These are phyloP conservation scores for Trametopsis cervina DNA, from an alignment of 768 basidiomycete species.

Conservation along the genomic window DNA sequence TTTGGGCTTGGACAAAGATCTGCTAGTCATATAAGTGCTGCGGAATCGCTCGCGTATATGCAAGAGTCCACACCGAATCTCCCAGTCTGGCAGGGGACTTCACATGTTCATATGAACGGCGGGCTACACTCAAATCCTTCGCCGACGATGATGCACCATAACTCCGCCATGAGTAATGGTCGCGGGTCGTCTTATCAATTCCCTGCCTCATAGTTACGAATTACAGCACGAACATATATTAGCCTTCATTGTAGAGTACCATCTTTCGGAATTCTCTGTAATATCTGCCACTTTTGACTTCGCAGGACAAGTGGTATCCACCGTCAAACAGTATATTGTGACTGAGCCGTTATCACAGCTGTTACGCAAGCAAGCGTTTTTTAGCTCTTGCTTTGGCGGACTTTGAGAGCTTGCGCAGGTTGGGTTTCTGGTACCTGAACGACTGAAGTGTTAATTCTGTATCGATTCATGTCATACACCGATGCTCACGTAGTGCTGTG, in stretches of 20 bases:
- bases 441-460: too few species aligned
- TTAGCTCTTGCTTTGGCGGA: slow-evolving; percentile 50
- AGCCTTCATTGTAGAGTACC: not conserved
- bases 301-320: too few species aligned
- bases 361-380: slow-evolving; percentile 26
- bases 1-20: not conserved
- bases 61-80: slow-evolving; percentile 2
- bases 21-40: slow-evolving; percentile 9
- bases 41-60: slow-evolving; percentile 12
- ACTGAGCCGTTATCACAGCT: too few species aligned
- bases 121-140: not conserved
- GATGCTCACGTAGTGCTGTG: too few species aligned
- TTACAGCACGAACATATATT: not conserved
- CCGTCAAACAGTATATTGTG: too few species aligned
- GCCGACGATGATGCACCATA: not conserved
- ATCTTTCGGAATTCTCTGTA: not conserved
- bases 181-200: not conserved
- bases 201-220: not conserved
- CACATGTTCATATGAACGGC: not conserved
- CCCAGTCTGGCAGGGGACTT: not conserved
- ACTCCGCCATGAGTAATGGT: not conserved
- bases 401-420: slow-evolving; percentile 46
- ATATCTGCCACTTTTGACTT: not conserved
- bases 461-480: too few species aligned
- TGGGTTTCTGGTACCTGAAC: slow-evolving; percentile 51